Conservation (phyloP, 768 basidiomycete genomes). For the Rhodotorula graminis region DNA sequence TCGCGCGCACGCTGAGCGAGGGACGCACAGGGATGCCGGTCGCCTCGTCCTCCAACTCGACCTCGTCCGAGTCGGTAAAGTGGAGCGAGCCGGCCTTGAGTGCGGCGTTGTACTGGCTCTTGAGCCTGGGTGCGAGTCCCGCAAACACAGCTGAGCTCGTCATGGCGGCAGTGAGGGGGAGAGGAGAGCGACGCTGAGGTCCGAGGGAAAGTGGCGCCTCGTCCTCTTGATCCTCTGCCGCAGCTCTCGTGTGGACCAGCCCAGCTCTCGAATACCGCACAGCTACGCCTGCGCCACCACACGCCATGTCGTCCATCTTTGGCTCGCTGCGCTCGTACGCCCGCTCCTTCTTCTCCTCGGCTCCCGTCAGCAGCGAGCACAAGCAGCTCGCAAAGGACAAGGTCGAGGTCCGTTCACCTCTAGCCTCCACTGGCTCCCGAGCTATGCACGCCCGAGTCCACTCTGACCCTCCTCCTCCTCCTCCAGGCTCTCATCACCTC, state of each 20-base stretch:
- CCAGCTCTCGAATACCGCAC: background rate
- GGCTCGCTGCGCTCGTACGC: conserved; percentile 2
- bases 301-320: conserved; percentile 5
- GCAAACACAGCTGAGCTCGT: conserved; percentile 3
- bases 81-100: background rate
- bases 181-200: background rate
- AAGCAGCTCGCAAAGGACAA: conserved; percentile 14
- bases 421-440: too few species aligned
- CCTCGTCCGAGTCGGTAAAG: conserved; percentile 25
- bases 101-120: conserved; percentile 19
- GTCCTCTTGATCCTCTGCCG: background rate
- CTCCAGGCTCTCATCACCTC: conserved; percentile 6
- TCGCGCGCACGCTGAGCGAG: background rate
- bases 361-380: conserved; percentile 1
- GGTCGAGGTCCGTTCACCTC: conserved; percentile 16
- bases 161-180: too few species aligned
- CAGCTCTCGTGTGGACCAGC: too few species aligned
- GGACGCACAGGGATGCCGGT: conserved; percentile 29
- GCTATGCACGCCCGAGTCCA: too few species aligned
- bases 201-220: background rate
- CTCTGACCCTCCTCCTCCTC: background rate
- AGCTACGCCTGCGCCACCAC: background rate
- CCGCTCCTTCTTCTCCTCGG: conserved; percentile 10
- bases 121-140: conserved; percentile 20
- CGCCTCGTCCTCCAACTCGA: conserved; percentile 31